A percentile compares a stretch with the other conserved stretches of the same genome.
These are phyloP conservation scores for Fusarium anthophilum DNA, from an alignment of 2,329 filamentous ascomycete species.

Conservation along the genomic window DNA sequence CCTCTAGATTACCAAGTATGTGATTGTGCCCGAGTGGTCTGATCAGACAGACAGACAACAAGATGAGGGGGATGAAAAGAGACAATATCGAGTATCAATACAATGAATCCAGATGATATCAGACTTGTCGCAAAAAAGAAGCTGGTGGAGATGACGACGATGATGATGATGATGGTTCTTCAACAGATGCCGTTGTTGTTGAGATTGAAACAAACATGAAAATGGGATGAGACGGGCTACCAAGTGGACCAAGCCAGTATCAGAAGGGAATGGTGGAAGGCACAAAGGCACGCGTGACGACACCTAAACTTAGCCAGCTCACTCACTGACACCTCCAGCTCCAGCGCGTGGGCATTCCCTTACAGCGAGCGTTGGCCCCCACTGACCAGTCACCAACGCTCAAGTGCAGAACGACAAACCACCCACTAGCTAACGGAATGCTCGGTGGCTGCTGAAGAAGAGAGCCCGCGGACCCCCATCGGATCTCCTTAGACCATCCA, in stretches of 20 bases:
- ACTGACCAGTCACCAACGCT: slow-evolving; percentile 27
- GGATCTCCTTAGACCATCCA: background rate
- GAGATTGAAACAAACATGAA: slow-evolving; percentile 37
- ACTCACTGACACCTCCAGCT: background rate
- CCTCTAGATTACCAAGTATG: background rate
- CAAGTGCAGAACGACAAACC: slow-evolving; percentile 4
- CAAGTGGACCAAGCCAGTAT: slow-evolving; percentile 28
- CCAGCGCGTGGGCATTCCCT: slow-evolving; percentile 3
- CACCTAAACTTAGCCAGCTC: background rate
- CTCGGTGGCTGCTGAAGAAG: slow-evolving; percentile 14
- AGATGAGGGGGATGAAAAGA: slow-evolving; percentile 9
- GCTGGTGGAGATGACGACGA: slow-evolving; percentile 16
- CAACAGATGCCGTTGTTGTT: slow-evolving; percentile 5
- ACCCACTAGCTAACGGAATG: slow-evolving; percentile 3
- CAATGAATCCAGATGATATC: background rate
- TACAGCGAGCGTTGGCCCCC: slow-evolving; percentile 26
- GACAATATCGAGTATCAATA: background rate
- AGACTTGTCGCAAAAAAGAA: slow-evolving; percentile 15
- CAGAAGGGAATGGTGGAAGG: slow-evolving; percentile 25
- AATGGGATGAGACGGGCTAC: slow-evolving; percentile 19
- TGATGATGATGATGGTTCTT: slow-evolving; percentile 19
- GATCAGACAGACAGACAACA: background rate
- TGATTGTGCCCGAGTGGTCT: slow-evolving; percentile 25
- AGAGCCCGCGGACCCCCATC: background rate
- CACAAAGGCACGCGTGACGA: slow-evolving; percentile 18